Evolutionary conservation across 208 protist species (phyloP), one percentile per base, ranked within the genome.

Genomic region (Crithidia bombi): DNA sequence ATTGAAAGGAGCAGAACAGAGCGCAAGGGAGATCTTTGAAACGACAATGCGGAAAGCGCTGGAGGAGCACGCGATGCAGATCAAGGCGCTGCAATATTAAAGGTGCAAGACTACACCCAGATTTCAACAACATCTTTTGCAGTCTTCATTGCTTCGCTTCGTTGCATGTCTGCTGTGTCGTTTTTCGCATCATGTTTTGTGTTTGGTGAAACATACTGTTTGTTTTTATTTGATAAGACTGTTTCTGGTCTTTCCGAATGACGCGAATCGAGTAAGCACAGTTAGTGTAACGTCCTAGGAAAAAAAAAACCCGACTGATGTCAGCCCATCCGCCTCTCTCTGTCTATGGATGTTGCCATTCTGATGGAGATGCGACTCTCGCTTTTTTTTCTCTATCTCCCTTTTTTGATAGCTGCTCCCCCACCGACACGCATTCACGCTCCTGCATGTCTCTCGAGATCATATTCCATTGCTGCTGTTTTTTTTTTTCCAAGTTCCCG

Each of bases 1-100:
- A 49, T 74, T 96, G 23, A 67, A 74, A 66, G 58, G 65, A 28
- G 88, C 88, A 5, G 79, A 92, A 58, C 59, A 91, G 58, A 62
- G 71, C 6, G 79, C 83, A 7, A 33, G 55, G 25, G 59, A 63
- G 19, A 64, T 86, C 33, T 90, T 92, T 71, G 73, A 70, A 1
- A 70, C 63, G 2, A 61, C 67, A 12, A 25, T 95, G 32, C 79
- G 85, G 14, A 51, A 50, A 10, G 68, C 82, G 5, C 61, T 94
- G 49, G 75, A 85, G 55, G 75, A 89, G 41, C 83, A 91, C 46
- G 89, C 89, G 2, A 65, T 65, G 38, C 61, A 81, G 30, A 85
- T 85, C 65, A 59, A 88, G 49, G 75, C 63, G 12, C 62, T 88
- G 11, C 75, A 88, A 61, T 77, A 21, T 44, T 82, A 36, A 14